Percentiles rank a stretch among this genome's conserved stretches.
phyloP scores from a whole-genome alignment of 2,329 filamentous ascomycete genomes.

The Botrytis cinerea region DNA sequence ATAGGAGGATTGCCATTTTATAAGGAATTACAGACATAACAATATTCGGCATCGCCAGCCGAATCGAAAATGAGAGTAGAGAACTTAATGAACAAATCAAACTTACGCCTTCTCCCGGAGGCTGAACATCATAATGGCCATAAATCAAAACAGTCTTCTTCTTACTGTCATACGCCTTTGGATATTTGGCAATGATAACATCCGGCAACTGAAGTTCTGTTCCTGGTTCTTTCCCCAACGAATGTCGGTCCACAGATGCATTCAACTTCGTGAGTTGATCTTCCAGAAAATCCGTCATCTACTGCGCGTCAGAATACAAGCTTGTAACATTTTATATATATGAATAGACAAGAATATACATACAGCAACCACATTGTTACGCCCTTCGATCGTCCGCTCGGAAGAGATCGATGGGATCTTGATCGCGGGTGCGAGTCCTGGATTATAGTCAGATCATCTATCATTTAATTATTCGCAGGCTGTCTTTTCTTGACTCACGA shows the following conservation, averaged over 20 bases:
- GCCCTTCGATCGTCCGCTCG: not conserved
- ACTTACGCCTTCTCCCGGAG: not conserved
- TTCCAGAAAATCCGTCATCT: constrained; percentile 11
- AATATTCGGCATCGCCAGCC: not conserved
- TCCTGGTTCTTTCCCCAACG: not conserved
- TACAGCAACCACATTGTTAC: not conserved
- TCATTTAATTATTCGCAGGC: no score
- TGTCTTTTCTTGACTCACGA: not conserved
- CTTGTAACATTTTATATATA: not conserved
- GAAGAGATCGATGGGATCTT: constrained; percentile 17
- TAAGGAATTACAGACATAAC: no score
- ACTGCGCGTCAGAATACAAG: not conserved
- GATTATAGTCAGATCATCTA: not conserved
- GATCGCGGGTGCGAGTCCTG: constrained; percentile 5
- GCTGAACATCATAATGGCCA: constrained; percentile 23
- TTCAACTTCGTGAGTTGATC: not conserved
- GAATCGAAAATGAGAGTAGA: not conserved
- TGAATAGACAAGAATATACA: not conserved
- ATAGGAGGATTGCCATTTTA: no score
- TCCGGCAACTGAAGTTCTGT: constrained; percentile 2
- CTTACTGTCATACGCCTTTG: not conserved
- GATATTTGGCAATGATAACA: constrained; percentile 12
- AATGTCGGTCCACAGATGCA: not conserved
- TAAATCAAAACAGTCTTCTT: constrained; percentile 22
- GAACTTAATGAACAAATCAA: not conserved